These are phyloP conservation scores for Closterium sp. DNA, from an alignment of 139 green algal species.

Conservation along the genomic window DNA sequence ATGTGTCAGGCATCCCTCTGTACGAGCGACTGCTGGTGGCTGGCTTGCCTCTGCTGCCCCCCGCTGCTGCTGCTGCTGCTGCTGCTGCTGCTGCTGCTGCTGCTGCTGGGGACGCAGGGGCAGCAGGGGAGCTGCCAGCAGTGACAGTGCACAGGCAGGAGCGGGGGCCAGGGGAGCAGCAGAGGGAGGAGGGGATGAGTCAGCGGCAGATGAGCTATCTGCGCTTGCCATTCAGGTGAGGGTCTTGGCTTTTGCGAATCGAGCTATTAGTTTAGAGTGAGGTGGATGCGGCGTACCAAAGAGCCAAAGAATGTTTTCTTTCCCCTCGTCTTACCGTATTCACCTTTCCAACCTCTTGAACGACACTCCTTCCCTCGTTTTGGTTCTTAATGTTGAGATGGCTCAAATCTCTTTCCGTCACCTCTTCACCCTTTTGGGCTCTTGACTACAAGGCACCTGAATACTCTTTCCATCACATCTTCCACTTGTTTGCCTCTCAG, in stretches of 20 bases:
- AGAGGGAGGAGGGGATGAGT: background rate
- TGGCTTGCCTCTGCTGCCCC: background rate
- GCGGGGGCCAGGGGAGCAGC: background rate
- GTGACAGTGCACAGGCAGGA: background rate
- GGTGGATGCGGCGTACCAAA: no score
- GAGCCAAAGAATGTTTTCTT: background rate
- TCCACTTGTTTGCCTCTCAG: background rate
- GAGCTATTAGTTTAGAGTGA: background rate
- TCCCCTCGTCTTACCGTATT: no score
- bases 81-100: background rate
- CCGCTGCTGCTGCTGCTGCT: background rate
- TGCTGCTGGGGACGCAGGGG: background rate
- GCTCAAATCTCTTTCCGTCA: no score
- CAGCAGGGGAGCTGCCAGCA: background rate
- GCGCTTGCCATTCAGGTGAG: background rate
- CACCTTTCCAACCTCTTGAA: no score
- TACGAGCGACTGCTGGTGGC: constrained; percentile 13
- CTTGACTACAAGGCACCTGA: no score
- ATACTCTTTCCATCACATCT: no score
- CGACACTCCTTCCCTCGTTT: background rate
- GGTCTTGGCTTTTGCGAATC: background rate
- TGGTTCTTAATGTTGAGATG: no score
- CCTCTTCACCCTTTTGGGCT: no score
- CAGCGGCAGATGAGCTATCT: constrained; percentile 3
- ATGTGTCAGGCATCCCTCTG: background rate